Percentiles rank a stretch among this genome's conserved stretches.
These are phyloP conservation scores for Cadophora sp. DNA, from an alignment of 2,329 filamentous ascomycete species.

Conservation along the genomic window DNA sequence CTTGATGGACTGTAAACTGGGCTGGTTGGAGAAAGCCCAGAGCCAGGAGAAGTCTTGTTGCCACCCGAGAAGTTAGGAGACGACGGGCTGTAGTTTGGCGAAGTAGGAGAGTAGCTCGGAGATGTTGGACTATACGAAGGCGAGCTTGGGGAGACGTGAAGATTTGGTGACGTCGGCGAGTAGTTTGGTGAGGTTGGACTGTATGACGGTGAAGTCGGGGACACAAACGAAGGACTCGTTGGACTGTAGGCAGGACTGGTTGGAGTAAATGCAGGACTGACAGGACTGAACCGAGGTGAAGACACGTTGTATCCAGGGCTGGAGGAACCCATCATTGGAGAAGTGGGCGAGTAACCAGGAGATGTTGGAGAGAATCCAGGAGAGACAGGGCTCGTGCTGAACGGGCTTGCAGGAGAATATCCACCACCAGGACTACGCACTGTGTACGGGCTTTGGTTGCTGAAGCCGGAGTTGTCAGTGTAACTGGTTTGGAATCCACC, in stretches of 20 bases:
- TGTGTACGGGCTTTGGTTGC: slow-evolving; percentile 42
- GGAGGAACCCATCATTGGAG: slow-evolving; percentile 61
- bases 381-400: slow-evolving; percentile 56
- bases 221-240: slow-evolving; percentile 46
- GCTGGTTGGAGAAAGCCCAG: slow-evolving; percentile 41
- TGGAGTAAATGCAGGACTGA: slow-evolving; percentile 49
- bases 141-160: slow-evolving; percentile 39
- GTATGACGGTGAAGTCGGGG: slow-evolving; percentile 77
- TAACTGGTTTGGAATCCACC: slow-evolving; percentile 69
- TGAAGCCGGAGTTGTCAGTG: slow-evolving; percentile 70
- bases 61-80: slow-evolving; percentile 39
- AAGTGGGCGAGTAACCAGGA: slow-evolving; percentile 53
- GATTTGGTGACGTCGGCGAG: slow-evolving; percentile 77
- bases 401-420: slow-evolving; percentile 74
- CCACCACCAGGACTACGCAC: slow-evolving; percentile 65
- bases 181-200: slow-evolving; percentile 79
- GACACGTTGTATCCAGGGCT: slow-evolving; percentile 56
- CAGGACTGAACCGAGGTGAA: slow-evolving; percentile 65
- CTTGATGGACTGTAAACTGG: slow-evolving; percentile 43
- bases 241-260: slow-evolving; percentile 45
- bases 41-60: slow-evolving; percentile 39
- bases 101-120: slow-evolving; percentile 41
- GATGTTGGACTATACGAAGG: slow-evolving; percentile 42
- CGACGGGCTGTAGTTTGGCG: slow-evolving; percentile 40
- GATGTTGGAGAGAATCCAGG: slow-evolving; percentile 48